Evolutionary conservation across 2,329 filamentous ascomycete genomes (phyloP).

Genomic region (Bipolaris victoriae): DNA sequence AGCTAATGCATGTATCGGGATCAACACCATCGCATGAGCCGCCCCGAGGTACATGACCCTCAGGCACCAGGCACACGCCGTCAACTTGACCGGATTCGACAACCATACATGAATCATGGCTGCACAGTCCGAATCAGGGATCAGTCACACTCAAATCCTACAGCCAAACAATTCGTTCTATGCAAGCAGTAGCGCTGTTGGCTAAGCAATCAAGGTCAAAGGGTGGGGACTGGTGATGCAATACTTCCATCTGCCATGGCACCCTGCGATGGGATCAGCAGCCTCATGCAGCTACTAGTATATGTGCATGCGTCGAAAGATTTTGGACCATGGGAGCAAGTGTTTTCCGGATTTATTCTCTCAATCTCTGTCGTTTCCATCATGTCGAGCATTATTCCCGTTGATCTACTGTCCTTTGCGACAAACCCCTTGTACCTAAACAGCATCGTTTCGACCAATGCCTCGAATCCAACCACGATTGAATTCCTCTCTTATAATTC

Average conservation of each 20-base stretch:
- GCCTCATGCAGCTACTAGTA: not conserved
- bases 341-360: not conserved
- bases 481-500: too few relatives aligned
- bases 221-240: not conserved
- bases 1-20: too few relatives aligned
- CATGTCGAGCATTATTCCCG: slow-evolving; percentile 10
- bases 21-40: too few relatives aligned
- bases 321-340: not conserved
- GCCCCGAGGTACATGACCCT: too few relatives aligned
- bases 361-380: slow-evolving; percentile 34
- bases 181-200: not conserved
- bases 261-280: not conserved
- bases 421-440: slow-evolving; percentile 27
- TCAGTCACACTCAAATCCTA: too few relatives aligned
- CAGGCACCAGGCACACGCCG: too few relatives aligned
- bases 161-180: too few relatives aligned
- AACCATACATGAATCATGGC: too few relatives aligned
- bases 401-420: slow-evolving; percentile 36
- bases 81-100: too few relatives aligned
- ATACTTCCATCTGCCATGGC: not conserved
- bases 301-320: not conserved
- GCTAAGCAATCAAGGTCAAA: not conserved
- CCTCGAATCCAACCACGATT: too few relatives aligned
- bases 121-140: too few relatives aligned
- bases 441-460: too few relatives aligned